Percentiles rank a stretch among this genome's conserved stretches.
phyloP scores from a whole-genome alignment of 176 grass and related monocot species.

The Triticum monococcum region DNA sequence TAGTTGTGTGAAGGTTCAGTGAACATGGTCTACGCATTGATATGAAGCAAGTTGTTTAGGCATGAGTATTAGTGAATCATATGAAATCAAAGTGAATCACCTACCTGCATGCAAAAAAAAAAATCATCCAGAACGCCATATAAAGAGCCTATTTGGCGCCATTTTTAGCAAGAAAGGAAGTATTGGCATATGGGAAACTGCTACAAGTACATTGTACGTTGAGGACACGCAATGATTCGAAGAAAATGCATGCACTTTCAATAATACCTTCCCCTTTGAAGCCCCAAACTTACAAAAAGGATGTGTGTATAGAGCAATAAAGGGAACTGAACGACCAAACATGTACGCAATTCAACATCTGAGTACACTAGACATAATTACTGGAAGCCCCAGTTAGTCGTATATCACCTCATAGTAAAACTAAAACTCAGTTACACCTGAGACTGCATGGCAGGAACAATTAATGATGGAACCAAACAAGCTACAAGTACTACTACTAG shows the following conservation, averaged over 20 bases:
- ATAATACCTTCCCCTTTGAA: not conserved
- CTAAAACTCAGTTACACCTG: not conserved
- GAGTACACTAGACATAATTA: not conserved
- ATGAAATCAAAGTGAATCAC: conserved; percentile 7
- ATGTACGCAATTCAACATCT: not conserved
- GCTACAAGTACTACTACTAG: not conserved
- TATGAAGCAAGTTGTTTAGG: not conserved
- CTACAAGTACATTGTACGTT: not conserved
- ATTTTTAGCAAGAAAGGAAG: not conserved
- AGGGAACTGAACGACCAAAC: not conserved
- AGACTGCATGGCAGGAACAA: not conserved
- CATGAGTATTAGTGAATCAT: not conserved
- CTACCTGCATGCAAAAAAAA: not conserved
- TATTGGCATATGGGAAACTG: not conserved
- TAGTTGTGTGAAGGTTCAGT: not conserved
- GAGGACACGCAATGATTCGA: not conserved
- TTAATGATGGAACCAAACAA: conserved; percentile 26
- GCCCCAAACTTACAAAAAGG: not conserved
- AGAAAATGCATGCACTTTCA: not conserved
- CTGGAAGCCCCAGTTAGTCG: not conserved
- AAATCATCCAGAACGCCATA: not conserved
- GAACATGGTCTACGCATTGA: not conserved
- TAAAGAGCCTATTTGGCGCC: not conserved
- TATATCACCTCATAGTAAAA: no score
- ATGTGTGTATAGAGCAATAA: not conserved